A percentile compares a stretch with the other conserved stretches of the same genome.
Evolutionary conservation across 345 rosid genomes (phyloP).

Genomic region (Lumnitzera littorea): DNA sequence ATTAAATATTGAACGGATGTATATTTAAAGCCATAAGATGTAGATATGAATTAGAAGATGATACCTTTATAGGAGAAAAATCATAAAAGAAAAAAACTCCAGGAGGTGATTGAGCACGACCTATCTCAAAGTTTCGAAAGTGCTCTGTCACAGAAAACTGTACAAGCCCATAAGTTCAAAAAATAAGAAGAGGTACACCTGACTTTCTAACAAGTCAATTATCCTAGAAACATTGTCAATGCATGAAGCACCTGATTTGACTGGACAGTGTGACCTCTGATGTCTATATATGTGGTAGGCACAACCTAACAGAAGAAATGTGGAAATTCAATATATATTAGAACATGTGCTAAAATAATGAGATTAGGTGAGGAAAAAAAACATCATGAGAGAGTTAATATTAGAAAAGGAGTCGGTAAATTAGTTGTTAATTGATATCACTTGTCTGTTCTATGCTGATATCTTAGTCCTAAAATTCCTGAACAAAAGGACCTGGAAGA

Average conservation of each 20-base stretch:
- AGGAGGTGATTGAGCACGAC: conserved; percentile 34
- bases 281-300: conserved; percentile 74
- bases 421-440: too few species aligned
- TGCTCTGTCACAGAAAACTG: conserved; percentile 93
- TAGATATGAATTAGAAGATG: conserved; percentile 2
- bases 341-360: neutral
- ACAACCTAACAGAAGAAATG: conserved; percentile 58
- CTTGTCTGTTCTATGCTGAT: too few species aligned
- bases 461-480: too few species aligned
- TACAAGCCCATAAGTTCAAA: neutral
- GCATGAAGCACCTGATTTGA: conserved; percentile 60
- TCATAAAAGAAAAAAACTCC: conserved; percentile 93
- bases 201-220: too few species aligned
- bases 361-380: neutral
- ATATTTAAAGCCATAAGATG: neutral
- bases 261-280: conserved; percentile 44
- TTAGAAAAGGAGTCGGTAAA: too few species aligned
- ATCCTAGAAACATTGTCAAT: neutral
- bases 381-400: too few species aligned
- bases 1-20: too few species aligned
- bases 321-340: neutral
- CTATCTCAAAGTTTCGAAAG: conserved; percentile 47
- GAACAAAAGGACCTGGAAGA: too few species aligned
- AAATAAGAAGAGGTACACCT: neutral
- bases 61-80: conserved; percentile 87